Evolutionary conservation across 208 protist genomes (phyloP).

Genomic region (Trypanosoma boissoni): DNA sequence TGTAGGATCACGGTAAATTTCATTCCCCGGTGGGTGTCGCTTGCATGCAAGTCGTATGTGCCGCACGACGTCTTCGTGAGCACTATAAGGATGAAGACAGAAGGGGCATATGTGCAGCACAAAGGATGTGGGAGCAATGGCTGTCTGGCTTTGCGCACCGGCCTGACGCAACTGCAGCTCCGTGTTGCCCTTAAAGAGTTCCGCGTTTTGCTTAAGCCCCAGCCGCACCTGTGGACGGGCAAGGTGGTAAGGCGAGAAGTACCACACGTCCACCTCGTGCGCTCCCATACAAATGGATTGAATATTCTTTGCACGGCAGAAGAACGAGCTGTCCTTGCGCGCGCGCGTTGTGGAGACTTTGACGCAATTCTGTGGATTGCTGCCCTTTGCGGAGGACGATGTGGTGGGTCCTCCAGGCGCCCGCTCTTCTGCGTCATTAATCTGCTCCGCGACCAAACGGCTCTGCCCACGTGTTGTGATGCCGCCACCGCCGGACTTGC

Average conservation of each 20-base stretch:
- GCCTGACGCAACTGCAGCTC: slow-evolving; percentile 45
- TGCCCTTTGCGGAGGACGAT: slow-evolving; percentile 47
- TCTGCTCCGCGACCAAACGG: slow-evolving; percentile 29
- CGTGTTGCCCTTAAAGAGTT: slow-evolving; percentile 43
- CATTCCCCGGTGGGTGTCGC: slow-evolving; percentile 89
- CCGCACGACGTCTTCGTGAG: slow-evolving; percentile 68
- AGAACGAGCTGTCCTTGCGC: slow-evolving; percentile 84
- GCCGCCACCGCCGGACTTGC: slow-evolving; percentile 28
- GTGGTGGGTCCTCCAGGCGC: slow-evolving; percentile 1
- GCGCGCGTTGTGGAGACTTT: slow-evolving; percentile 70
- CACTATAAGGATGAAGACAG: slow-evolving; percentile 95
- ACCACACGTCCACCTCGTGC: slow-evolving; percentile 97
- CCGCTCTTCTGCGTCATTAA: slow-evolving; percentile 16
- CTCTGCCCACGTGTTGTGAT: slow-evolving; percentile 74
- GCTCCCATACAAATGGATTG: slow-evolving; percentile 94
- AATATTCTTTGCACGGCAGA: slow-evolving; percentile 96
- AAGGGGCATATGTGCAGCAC: slow-evolving; percentile 97
- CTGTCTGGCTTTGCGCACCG: not conserved
- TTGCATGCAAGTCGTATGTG: slow-evolving; percentile 85
- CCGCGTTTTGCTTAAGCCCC: slow-evolving; percentile 43
- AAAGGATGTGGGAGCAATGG: slow-evolving; percentile 44
- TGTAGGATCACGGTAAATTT: slow-evolving; percentile 87
- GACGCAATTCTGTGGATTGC: slow-evolving; percentile 38
- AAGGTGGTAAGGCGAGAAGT: slow-evolving; percentile 97
- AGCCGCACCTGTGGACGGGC: slow-evolving; percentile 68